These are phyloP conservation scores for Penstemon davidsonii DNA, from an alignment of 257 asterid genomes.

Conservation along the genomic window DNA sequence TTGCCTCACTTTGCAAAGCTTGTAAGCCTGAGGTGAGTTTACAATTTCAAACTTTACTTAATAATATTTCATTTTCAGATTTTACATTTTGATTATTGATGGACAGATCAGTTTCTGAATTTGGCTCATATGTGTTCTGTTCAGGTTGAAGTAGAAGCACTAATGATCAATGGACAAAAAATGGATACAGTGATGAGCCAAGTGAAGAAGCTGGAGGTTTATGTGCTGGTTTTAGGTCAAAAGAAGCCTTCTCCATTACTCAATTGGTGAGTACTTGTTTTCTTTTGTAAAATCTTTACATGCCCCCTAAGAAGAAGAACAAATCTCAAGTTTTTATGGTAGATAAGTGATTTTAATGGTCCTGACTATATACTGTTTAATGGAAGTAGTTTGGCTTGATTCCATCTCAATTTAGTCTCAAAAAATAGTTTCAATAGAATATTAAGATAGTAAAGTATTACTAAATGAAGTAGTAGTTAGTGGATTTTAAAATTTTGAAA, in stretches of 20 bases:
- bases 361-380: too few species aligned
- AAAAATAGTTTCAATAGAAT: too few species aligned
- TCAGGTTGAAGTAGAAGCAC: slow-evolving; percentile 91
- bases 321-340: too few species aligned
- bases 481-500: too few species aligned
- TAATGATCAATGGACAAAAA: slow-evolving; percentile 79
- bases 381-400: too few species aligned
- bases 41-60: background rate
- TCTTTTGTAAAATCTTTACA: background rate
- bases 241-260: slow-evolving; percentile 59
- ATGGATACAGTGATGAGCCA: slow-evolving; percentile 81
- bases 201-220: slow-evolving; percentile 88
- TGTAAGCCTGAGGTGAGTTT: slow-evolving; percentile 76
- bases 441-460: too few species aligned
- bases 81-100: background rate
- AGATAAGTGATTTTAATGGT: too few species aligned
- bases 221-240: slow-evolving; percentile 84
- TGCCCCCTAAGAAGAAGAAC: background rate
- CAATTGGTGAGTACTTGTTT: slow-evolving; percentile 43
- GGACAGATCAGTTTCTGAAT: background rate
- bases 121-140: background rate
- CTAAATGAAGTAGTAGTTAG: too few species aligned
- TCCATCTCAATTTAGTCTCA: too few species aligned
- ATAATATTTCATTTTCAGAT: background rate
- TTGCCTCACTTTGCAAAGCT: slow-evolving; percentile 84